Evolutionary conservation across 1,139 yeast genomes (phyloP), one percentile per base, ranked within the genome.

Genomic region (Scheffersomyces illinoinensis): DNA sequence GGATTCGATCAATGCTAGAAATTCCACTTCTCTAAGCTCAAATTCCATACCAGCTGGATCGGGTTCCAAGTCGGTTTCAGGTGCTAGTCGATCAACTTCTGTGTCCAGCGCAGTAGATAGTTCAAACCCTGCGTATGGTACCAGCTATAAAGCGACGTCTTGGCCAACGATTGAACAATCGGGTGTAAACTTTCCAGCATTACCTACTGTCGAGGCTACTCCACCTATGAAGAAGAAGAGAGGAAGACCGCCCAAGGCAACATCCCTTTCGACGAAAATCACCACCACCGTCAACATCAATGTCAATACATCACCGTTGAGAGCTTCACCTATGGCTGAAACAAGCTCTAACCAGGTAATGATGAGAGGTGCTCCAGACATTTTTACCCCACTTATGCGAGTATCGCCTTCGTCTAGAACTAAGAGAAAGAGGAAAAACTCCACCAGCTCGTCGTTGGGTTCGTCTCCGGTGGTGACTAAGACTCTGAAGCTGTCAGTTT

Each of bases 201-300:
- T 8, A 33, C 43, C 43, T 33, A 10, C 17, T 33, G 50, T 54
- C 8, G 56, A 54, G 43, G 33, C 56, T 50, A 54, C 67, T 1
- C 66, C 76, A 3, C 74, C 77, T 5, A 68, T 71, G 48, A 77
- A 77, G 62, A 71, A 78, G 59, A 81, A 78, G 64, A 69, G 85
- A 65, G 85, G 85, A 19, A 72, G 85, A 67, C 85, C 85, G 6
- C 84, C 85, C 43, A 81, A 81, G 69, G 76, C 81, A 1, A 69
- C 75, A 48, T 76, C 81, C n/a, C 70, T 79, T 48, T 69, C 77
- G 54, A 76, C 73, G 61, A 75, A 74, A 62, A 78, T 78, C 62
- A 77, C 83, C 54, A 74, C 79, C 57, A 78, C 84, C 19, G 70
- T 80, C 65, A 81, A 81, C 66, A 79, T 81, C 65, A 74, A 72